Percentiles rank a stretch among this genome's conserved stretches.
Conservation (phyloP, 1,284 basidiomycete species). For the Cutaneotrichosporon mucoides region DNA sequence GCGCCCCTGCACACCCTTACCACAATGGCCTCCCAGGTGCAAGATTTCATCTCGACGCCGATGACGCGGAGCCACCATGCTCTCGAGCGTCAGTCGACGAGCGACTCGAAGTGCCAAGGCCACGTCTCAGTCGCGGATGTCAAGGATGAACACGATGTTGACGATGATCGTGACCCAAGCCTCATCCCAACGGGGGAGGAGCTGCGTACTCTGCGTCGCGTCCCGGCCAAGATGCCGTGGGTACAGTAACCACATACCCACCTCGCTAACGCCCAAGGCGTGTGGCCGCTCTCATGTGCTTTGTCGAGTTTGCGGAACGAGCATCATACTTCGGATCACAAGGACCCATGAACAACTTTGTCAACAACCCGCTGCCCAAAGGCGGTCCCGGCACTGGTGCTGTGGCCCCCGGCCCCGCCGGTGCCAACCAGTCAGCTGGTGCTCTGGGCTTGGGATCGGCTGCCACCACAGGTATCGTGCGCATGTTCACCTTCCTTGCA, state of each 20-base stretch:
- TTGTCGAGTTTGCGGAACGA: constrained; percentile 47
- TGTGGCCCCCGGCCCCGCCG: constrained; percentile 62
- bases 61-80: too few species aligned
- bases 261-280: not conserved
- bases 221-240: constrained; percentile 12
- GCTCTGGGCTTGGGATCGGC: constrained; percentile 36
- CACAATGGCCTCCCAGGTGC: too few species aligned
- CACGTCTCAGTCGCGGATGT: too few species aligned
- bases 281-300: constrained; percentile 30
- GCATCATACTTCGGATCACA: constrained; percentile 22
- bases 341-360: constrained; percentile 26
- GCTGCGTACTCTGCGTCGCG: constrained; percentile 5
- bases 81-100: too few species aligned
- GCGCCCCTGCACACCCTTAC: too few species aligned
- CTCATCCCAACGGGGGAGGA: constrained; percentile 17
- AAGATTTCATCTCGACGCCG: too few species aligned
- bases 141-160: not conserved
- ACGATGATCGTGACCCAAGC: constrained; percentile 5
- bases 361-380: constrained; percentile 54
- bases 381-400: constrained; percentile 65
- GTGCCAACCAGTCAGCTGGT: constrained; percentile 58
- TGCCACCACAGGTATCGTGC: constrained; percentile 27
- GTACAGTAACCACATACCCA: too few species aligned
- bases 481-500: constrained; percentile 38
- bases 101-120: too few species aligned